These are phyloP conservation scores for Hypomontagnella submonticulosa DNA, from an alignment of 495 filamentous ascomycete species.

Conservation along the genomic window DNA sequence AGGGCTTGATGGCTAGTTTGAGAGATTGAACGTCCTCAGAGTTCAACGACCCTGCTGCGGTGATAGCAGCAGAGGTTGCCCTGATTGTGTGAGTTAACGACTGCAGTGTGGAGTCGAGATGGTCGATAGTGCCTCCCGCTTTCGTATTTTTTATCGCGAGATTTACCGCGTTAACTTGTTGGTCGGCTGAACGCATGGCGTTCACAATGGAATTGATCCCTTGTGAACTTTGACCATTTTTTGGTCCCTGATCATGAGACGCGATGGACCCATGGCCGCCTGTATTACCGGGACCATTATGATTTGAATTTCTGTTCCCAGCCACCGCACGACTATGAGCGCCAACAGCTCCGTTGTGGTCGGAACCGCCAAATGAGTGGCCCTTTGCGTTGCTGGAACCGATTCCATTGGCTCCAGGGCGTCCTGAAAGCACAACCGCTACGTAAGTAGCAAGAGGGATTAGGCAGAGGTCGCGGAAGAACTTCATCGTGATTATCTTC, in stretches of 20 bases:
- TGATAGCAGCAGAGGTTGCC: constrained; percentile 18
- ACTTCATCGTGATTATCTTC: constrained; percentile 34
- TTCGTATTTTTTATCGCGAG: constrained; percentile 25
- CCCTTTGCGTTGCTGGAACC: constrained; percentile 1
- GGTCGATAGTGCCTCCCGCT: constrained; percentile 27
- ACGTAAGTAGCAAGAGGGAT: constrained; percentile 22
- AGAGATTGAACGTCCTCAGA: constrained; percentile 27
- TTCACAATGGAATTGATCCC: constrained; percentile 30
- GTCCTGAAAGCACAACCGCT: constrained; percentile 7
- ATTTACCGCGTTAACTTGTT: constrained; percentile 30
- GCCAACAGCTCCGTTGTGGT: constrained; percentile 8
- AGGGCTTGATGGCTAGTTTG: constrained; percentile 26
- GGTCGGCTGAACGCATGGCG: constrained; percentile 27
- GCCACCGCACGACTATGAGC: constrained; percentile 5
- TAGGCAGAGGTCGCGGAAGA: constrained; percentile 21
- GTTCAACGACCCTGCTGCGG: constrained; percentile 6
- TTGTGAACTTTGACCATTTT: constrained; percentile 12
- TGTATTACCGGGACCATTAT: constrained; percentile 6
- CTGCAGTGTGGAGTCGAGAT: constrained; percentile 26
- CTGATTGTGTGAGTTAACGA: constrained; percentile 30
- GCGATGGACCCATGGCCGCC: constrained; percentile 5
- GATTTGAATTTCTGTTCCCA: not conserved
- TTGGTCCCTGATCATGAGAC: constrained; percentile 15
- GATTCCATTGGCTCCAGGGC: constrained; percentile 21
- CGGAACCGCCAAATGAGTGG: constrained; percentile 8